Evolutionary conservation across 2,329 filamentous ascomycete genomes (phyloP).

Genomic region (Fusarium chlamydosporum): DNA sequence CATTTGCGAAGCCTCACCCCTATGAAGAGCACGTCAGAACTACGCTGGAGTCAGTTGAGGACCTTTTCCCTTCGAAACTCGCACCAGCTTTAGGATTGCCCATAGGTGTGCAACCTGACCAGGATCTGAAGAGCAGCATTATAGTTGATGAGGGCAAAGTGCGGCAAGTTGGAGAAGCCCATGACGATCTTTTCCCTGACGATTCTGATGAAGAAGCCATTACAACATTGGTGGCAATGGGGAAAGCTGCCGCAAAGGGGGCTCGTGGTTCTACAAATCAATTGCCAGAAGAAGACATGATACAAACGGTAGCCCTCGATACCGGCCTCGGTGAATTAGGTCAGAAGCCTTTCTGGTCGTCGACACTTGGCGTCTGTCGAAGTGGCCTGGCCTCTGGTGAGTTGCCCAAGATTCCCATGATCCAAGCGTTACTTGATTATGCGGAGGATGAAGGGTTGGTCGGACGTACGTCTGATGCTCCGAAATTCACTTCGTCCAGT

Average conservation of each 20-base stretch:
- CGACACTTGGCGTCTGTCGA: slow-evolving; percentile 56
- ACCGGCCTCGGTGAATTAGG: slow-evolving; percentile 45
- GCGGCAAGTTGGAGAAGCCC: slow-evolving; percentile 60
- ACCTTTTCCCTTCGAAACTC: slow-evolving; percentile 82
- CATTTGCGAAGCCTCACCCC: slow-evolving; percentile 70
- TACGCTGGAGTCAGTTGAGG: slow-evolving; percentile 84
- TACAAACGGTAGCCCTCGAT: slow-evolving; percentile 2
- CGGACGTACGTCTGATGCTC: slow-evolving; percentile 39
- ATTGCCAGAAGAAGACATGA: background rate
- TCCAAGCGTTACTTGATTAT: slow-evolving; percentile 57
- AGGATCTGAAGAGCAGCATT: slow-evolving; percentile 62
- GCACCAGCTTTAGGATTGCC: slow-evolving; percentile 61
- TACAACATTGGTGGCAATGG: slow-evolving; percentile 45
- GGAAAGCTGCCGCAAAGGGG: slow-evolving; percentile 23
- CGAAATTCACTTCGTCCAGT: slow-evolving; percentile 7
- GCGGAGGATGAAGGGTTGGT: slow-evolving; percentile 58
- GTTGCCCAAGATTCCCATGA: slow-evolving; percentile 57
- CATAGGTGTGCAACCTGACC: slow-evolving; percentile 42
- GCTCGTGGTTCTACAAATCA: background rate
- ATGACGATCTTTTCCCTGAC: slow-evolving; percentile 64
- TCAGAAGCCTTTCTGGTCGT: slow-evolving; percentile 18
- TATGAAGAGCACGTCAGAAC: slow-evolving; percentile 77
- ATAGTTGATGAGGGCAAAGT: slow-evolving; percentile 76
- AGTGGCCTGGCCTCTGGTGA: slow-evolving; percentile 60
- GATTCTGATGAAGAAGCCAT: slow-evolving; percentile 68